A percentile compares a stretch with the other conserved stretches of the same genome.
These are phyloP conservation scores for Escovopsis weberi DNA, from an alignment of 2,329 filamentous ascomycete genomes.

Conservation along the genomic window DNA sequence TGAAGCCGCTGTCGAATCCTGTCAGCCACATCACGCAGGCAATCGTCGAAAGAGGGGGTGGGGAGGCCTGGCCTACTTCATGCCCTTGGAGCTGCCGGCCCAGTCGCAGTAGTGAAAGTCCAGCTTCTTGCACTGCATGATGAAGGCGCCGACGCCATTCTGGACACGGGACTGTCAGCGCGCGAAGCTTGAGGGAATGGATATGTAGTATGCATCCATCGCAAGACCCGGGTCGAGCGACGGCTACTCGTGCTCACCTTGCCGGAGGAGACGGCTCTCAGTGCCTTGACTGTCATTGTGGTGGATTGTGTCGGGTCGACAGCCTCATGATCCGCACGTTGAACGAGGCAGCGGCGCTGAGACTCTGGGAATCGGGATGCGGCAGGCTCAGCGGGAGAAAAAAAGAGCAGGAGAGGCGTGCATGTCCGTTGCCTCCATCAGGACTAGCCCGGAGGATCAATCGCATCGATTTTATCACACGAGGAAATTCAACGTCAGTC, in stretches of 20 bases:
- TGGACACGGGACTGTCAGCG: slow-evolving; percentile 23
- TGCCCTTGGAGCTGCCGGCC: slow-evolving; percentile 82
- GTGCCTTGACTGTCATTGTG: slow-evolving; percentile 41
- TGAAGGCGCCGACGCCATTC: slow-evolving; percentile 96
- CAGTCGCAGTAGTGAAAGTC: slow-evolving; percentile 97
- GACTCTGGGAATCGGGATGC: neutral
- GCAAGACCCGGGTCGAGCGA: neutral
- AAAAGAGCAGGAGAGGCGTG: slow-evolving; percentile 1
- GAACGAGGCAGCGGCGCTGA: slow-evolving; percentile 8
- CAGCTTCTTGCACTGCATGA: slow-evolving; percentile 90
- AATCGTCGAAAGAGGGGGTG: neutral
- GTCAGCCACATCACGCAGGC: neutral
- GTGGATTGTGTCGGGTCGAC: slow-evolving; percentile 9
- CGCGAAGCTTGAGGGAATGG: no score
- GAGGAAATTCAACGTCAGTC: no score
- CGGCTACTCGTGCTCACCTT: slow-evolving; percentile 26
- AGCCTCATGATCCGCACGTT: slow-evolving; percentile 14
- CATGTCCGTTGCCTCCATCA: slow-evolving; percentile 3
- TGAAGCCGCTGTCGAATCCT: slow-evolving; percentile 49
- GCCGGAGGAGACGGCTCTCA: slow-evolving; percentile 37
- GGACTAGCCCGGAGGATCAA: slow-evolving; percentile 12
- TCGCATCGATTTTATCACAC: no score
- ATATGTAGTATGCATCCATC: neutral
- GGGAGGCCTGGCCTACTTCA: slow-evolving; percentile 50
- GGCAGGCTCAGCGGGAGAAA: neutral